phyloP scores from a whole-genome alignment of 2,329 filamentous ascomycete species.

The Verticillium longisporum region DNA sequence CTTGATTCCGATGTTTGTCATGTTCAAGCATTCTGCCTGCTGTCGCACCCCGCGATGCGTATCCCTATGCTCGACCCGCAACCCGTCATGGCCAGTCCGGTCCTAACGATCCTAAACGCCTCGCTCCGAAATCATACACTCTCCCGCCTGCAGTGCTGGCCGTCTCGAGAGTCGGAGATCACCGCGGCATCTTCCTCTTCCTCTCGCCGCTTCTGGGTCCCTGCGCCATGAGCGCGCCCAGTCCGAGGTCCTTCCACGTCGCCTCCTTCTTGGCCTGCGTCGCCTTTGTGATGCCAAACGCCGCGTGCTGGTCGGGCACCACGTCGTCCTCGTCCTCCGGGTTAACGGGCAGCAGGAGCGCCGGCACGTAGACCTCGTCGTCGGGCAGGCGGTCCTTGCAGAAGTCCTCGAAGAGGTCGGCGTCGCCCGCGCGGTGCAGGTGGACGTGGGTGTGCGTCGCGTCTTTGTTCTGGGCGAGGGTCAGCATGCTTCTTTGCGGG shows the following conservation, averaged over 20 bases:
- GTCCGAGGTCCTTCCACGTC: constrained; percentile 71
- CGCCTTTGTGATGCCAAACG: constrained; percentile 77
- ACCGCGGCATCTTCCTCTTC: constrained; percentile 14
- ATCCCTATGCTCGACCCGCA: no score
- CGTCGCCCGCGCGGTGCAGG: constrained; percentile 64
- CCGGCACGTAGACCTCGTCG: constrained; percentile 78
- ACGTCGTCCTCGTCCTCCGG: constrained; percentile 86
- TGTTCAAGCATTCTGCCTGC: not conserved
- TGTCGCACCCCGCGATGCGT: no score
- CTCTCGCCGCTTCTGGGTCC: constrained; percentile 34
- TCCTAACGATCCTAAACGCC: not conserved
- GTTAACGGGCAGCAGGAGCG: constrained; percentile 73
- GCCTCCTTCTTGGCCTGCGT: constrained; percentile 66
- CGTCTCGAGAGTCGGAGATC: not conserved
- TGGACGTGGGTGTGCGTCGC: constrained; percentile 69
- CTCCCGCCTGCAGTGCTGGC: not conserved
- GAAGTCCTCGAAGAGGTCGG: constrained; percentile 72
- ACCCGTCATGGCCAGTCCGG: not conserved
- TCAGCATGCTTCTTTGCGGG: not conserved
- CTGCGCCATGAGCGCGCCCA: constrained; percentile 62
- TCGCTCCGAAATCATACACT: not conserved
- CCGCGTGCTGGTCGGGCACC: constrained; percentile 80
- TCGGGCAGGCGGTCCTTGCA: constrained; percentile 63
- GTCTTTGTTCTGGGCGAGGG: constrained; percentile 57
- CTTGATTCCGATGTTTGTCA: not conserved